A percentile compares a stretch with the other conserved stretches of the same genome.
Evolutionary conservation across 192 early-diverging fungal species (phyloP).

Genomic region (Gaertneriomyces sp.): DNA sequence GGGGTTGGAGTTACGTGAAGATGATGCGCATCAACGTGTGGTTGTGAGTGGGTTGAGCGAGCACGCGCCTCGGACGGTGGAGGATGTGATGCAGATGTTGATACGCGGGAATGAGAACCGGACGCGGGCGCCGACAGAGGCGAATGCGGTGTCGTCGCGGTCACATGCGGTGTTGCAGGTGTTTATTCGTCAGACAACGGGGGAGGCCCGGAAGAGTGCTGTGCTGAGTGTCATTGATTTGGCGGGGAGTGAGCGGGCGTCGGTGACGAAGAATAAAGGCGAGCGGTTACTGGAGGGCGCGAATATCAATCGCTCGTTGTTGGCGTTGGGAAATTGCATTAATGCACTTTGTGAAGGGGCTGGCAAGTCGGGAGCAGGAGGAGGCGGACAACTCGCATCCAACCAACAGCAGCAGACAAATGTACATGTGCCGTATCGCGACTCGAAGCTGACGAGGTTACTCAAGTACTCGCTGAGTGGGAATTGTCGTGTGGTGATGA

Average conservation of each 20-base stretch:
- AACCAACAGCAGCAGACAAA: slow-evolving; percentile 4
- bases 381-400: not conserved
- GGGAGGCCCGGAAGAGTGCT: slow-evolving; percentile 18
- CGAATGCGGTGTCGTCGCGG: slow-evolving; percentile 71
- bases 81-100: slow-evolving; percentile 45
- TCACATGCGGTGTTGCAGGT: slow-evolving; percentile 79
- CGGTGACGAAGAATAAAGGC: slow-evolving; percentile 55
- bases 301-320: slow-evolving; percentile 73
- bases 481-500: slow-evolving; percentile 79
- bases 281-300: slow-evolving; percentile 66
- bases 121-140: slow-evolving; percentile 70
- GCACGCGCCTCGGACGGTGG: slow-evolving; percentile 61
- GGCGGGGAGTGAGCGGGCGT: slow-evolving; percentile 64
- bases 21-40: slow-evolving; percentile 54
- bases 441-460: slow-evolving; percentile 73
- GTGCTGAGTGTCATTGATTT: slow-evolving; percentile 71
- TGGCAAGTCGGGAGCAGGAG: slow-evolving; percentile 58
- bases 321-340: slow-evolving; percentile 76
- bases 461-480: slow-evolving; percentile 73
- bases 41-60: slow-evolving; percentile 65
- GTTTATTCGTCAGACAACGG: slow-evolving; percentile 17
- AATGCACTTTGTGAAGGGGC: slow-evolving; percentile 57
- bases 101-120: slow-evolving; percentile 65
- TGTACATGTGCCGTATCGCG: slow-evolving; percentile 31
- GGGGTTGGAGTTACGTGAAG: slow-evolving; percentile 70